These are phyloP conservation scores for Salix viminalis DNA, from an alignment of 345 rosid species.

Conservation along the genomic window DNA sequence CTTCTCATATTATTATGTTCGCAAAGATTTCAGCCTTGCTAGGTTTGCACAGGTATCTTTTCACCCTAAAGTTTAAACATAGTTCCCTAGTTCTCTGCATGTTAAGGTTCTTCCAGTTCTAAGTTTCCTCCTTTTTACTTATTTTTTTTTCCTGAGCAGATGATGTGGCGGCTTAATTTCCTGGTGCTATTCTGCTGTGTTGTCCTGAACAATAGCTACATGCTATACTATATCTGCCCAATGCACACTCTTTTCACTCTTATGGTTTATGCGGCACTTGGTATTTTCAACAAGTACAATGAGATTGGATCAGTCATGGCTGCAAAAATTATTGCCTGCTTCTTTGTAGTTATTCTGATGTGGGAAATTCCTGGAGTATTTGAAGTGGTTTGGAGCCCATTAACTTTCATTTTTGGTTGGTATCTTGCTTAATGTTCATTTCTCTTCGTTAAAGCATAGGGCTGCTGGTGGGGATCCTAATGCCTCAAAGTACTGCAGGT, in stretches of 20 bases:
- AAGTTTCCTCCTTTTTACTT: background rate
- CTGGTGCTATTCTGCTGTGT: constrained; percentile 81
- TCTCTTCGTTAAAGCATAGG: constrained; percentile 5
- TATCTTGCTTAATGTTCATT: constrained; percentile 18
- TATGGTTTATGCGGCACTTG: constrained; percentile 95
- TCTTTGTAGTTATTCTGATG: constrained; percentile 73
- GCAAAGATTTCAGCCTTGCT: constrained; percentile 90
- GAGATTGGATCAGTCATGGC: constrained; percentile 78
- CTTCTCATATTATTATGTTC: constrained; percentile 94
- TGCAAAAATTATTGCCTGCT: constrained; percentile 63
- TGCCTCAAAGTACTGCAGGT: constrained; percentile 50
- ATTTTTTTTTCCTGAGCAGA: constrained; percentile 45
- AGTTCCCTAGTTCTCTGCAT: constrained; percentile 7
- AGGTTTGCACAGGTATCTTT: constrained; percentile 91
- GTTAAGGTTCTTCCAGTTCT: constrained; percentile 22
- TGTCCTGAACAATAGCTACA: constrained; percentile 82
- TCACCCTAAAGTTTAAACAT: background rate
- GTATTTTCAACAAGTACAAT: constrained; percentile 83
- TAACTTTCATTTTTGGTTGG: constrained; percentile 79
- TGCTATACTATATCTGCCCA: constrained; percentile 94
- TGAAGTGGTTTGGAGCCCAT: constrained; percentile 91
- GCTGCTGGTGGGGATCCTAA: background rate
- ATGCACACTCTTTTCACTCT: constrained; percentile 99
- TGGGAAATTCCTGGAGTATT: constrained; percentile 98
- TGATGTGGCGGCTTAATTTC: constrained; percentile 99